Evolutionary conservation across 192 early-diverging fungal species (phyloP).

Genomic region (Entophlyctis luteolus): DNA sequence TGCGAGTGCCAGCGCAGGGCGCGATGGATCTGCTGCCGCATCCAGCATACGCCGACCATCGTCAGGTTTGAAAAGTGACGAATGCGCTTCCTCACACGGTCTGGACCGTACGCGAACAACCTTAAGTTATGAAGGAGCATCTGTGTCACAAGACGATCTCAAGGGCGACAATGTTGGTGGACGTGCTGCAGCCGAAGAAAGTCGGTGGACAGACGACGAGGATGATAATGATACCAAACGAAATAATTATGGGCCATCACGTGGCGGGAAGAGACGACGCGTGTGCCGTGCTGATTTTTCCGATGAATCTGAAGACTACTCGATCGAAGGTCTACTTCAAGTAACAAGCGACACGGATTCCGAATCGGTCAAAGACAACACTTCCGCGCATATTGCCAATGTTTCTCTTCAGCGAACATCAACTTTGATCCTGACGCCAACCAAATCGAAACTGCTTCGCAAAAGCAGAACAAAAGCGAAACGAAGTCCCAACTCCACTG

Average conservation of each 20-base stretch:
- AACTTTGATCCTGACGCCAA: too few species aligned
- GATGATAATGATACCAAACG: not conserved
- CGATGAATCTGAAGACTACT: not conserved
- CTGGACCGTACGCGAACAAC: not conserved
- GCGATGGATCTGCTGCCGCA: not conserved
- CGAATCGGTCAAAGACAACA: too few species aligned
- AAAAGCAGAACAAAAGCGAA: not conserved
- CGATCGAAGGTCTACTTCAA: not conserved
- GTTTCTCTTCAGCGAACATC: too few species aligned
- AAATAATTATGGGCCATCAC: not conserved
- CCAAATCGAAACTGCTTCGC: not conserved
- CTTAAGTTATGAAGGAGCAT: not conserved
- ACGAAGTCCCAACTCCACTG: not conserved
- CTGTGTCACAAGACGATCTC: not conserved
- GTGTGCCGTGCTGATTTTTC: conserved; percentile 5
- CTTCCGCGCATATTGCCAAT: too few species aligned
- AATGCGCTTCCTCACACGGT: not conserved
- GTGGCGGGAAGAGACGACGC: not conserved
- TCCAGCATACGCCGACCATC: not conserved
- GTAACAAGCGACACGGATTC: not conserved
- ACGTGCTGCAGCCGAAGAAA: not conserved
- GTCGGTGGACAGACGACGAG: conserved; percentile 15
- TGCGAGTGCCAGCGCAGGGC: not conserved
- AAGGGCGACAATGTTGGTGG: not conserved
- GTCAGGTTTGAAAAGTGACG: not conserved